phyloP scores from a whole-genome alignment of 176 grass and related monocot genomes.

The Phoenix dactylifera region DNA sequence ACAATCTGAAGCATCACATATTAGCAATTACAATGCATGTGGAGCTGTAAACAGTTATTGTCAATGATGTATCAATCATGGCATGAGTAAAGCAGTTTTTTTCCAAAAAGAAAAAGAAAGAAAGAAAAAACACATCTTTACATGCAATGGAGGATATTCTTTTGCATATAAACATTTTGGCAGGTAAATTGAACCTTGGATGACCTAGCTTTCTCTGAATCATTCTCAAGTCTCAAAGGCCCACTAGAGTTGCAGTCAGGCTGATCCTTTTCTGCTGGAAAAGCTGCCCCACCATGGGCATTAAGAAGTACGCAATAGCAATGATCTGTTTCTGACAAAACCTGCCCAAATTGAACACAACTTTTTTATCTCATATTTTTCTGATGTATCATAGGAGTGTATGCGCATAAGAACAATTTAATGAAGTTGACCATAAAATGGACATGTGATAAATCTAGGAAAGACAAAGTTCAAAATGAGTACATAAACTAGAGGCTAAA shows the following conservation, averaged over 20 bases:
- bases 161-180: too few species aligned
- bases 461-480: too few species aligned
- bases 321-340: slow-evolving; percentile 85
- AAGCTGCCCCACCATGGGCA: slow-evolving; percentile 84
- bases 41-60: not conserved
- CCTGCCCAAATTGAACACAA: slow-evolving; percentile 44
- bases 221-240: slow-evolving; percentile 15
- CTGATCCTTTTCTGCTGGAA: slow-evolving; percentile 49
- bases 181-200: slow-evolving; percentile 44
- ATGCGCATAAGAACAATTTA: too few species aligned
- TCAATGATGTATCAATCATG: not conserved
- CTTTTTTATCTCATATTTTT: too few species aligned
- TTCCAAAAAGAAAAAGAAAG: too few species aligned
- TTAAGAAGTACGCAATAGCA: slow-evolving; percentile 98
- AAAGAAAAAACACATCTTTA: too few species aligned
- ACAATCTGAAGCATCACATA: not conserved
- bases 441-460: too few species aligned
- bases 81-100: too few species aligned
- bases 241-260: slow-evolving; percentile 19
- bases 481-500: too few species aligned
- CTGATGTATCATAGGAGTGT: too few species aligned
- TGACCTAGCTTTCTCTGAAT: slow-evolving; percentile 21
- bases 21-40: not conserved
- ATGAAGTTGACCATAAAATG: too few species aligned
- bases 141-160: too few species aligned